Conservation (phyloP, 2,329 filamentous ascomycete species). For the Parafenestella ontariensis region DNA sequence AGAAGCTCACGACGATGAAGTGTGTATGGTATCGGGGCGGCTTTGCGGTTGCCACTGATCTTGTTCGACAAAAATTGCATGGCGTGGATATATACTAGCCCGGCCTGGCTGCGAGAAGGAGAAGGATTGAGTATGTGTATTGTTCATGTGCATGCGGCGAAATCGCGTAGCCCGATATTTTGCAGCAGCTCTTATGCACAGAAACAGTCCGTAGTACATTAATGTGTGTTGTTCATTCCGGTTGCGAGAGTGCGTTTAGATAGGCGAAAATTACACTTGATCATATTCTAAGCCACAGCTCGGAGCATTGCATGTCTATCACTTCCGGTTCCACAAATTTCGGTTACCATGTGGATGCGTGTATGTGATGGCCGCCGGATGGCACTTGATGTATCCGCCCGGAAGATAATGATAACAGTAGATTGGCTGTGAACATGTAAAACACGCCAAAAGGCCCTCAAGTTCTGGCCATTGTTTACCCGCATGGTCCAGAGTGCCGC, state of each 20-base stretch:
- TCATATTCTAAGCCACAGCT: slow-evolving; percentile 12
- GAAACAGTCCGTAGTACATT: slow-evolving; percentile 37
- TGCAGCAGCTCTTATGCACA: slow-evolving; percentile 30
- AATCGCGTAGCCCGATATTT: slow-evolving; percentile 33
- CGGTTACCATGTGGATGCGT: slow-evolving; percentile 12
- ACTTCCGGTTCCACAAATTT: slow-evolving; percentile 19
- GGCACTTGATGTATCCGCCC: slow-evolving; percentile 4
- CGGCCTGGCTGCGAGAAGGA: slow-evolving; percentile 16
- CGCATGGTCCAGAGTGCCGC: slow-evolving; percentile 24
- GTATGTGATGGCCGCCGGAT: slow-evolving; percentile 1
- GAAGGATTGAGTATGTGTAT: slow-evolving; percentile 36
- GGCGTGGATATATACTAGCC: slow-evolving; percentile 37
- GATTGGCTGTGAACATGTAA: slow-evolving; percentile 6
- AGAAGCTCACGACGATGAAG: neutral
- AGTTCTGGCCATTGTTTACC: neutral
- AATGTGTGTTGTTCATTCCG: slow-evolving; percentile 37
- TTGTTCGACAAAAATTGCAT: slow-evolving; percentile 43
- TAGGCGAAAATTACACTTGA: slow-evolving; percentile 27
- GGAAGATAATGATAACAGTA: neutral
- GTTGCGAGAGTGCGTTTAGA: slow-evolving; percentile 11
- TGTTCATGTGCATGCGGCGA: slow-evolving; percentile 36
- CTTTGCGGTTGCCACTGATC: slow-evolving; percentile 22
- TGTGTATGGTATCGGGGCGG: slow-evolving; percentile 6
- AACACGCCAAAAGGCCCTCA: slow-evolving; percentile 7
- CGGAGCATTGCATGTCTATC: slow-evolving; percentile 12